Percentiles rank a stretch among this genome's conserved stretches.
Conservation (phyloP, 2,329 filamentous ascomycete species). For the Neofusicoccum umdonicola region DNA sequence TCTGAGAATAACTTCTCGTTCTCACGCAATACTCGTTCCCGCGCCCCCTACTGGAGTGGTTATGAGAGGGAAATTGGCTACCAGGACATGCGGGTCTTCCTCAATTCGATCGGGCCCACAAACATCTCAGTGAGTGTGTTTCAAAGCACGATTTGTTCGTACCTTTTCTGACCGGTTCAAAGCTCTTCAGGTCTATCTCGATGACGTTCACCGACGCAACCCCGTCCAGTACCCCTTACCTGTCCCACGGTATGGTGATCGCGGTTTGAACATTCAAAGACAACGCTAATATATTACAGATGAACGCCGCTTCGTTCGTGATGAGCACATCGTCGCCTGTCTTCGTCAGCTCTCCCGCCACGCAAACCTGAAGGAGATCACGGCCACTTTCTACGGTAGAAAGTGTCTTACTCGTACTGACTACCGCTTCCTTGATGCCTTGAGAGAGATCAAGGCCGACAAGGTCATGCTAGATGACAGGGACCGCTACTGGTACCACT, state of each 20-base stretch:
- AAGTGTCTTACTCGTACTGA: conserved; percentile 34
- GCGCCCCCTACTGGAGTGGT: conserved; percentile 41
- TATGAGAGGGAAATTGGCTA: conserved; percentile 49
- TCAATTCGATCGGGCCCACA: conserved; percentile 47
- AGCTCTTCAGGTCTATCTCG: conserved; percentile 45
- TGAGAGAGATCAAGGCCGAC: conserved; percentile 46
- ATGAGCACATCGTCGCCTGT: conserved; percentile 46
- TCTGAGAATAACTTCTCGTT: conserved; percentile 51
- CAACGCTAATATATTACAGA: conserved; percentile 27
- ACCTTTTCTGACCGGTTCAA: background rate
- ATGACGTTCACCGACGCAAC: conserved; percentile 47
- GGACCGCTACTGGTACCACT: conserved; percentile 23
- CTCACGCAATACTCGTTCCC: conserved; percentile 35
- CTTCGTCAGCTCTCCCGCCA: conserved; percentile 43
- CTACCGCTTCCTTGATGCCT: conserved; percentile 44
- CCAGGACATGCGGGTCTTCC: conserved; percentile 43
- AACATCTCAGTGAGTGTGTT: conserved; percentile 35
- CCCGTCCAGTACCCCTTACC: conserved; percentile 39
- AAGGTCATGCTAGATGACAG: conserved; percentile 30
- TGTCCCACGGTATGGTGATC: conserved; percentile 23
- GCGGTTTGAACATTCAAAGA: background rate
- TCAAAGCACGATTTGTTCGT: background rate
- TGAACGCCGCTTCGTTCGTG: conserved; percentile 49
- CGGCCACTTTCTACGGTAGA: conserved; percentile 44
- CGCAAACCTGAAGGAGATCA: conserved; percentile 42